phyloP scores from a whole-genome alignment of 1,284 basidiomycete genomes.

The Ceratobasidium sp. region DNA sequence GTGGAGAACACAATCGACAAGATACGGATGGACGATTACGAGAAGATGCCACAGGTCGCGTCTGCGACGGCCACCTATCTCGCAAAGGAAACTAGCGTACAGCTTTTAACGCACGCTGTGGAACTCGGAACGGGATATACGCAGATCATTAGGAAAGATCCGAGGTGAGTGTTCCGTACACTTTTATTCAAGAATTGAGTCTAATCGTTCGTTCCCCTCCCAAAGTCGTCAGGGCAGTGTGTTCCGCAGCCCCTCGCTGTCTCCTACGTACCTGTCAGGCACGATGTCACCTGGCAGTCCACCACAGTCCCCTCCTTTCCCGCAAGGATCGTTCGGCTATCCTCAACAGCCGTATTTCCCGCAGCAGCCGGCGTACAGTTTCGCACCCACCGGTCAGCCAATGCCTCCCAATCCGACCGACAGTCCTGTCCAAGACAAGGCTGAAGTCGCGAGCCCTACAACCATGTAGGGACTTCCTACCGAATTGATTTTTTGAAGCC shows the following conservation, averaged over 20 bases:
- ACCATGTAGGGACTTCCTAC: background rate
- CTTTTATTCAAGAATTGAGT: background rate
- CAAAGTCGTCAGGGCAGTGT: constrained; percentile 10
- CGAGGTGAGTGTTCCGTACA: background rate
- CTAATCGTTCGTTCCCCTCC: background rate
- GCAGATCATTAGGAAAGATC: constrained; percentile 10
- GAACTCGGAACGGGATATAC: background rate
- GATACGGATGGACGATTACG: constrained; percentile 26
- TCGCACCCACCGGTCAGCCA: background rate
- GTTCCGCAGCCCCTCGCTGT: constrained; percentile 14
- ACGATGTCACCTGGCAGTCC: background rate
- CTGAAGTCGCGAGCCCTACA: background rate
- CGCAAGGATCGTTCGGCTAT: constrained; percentile 6
- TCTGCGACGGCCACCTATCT: constrained; percentile 18
- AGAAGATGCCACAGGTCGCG: constrained; percentile 22
- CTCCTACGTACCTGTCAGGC: background rate
- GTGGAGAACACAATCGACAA: constrained; percentile 27
- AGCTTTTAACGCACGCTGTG: constrained; percentile 1
- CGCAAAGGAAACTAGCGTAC: background rate
- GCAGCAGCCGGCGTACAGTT: background rate
- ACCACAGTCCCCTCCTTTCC: background rate
- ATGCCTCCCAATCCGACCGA: background rate
- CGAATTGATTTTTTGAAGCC: background rate
- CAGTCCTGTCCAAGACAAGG: constrained; percentile 4
- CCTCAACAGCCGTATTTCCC: constrained; percentile 4